Base-by-base conservation (phyloP, 2,329 filamentous ascomycete genomes). In the Cladosporium sp. region DNA sequence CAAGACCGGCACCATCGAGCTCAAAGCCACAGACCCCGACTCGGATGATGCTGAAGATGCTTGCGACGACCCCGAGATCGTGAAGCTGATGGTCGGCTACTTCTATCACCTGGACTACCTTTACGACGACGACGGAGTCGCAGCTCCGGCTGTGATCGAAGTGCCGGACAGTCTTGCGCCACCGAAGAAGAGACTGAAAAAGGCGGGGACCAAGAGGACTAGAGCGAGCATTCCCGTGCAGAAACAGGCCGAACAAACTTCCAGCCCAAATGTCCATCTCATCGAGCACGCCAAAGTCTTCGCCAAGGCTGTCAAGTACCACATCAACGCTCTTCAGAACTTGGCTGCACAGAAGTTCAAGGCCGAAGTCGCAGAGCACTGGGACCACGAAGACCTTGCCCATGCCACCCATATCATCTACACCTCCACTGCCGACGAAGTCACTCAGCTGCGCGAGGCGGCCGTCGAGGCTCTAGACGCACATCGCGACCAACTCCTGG, bases 271-370 rank as follows among this genome's bases (percentile, higher is more conserved):
- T 21, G 28, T 56, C 2, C 25, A 32, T 32, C 32, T 63, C 5
- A 46, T 63, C 18, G 32, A 74, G 32, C 79, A 81, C 65, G 77
- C 78, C 54, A 78, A 77, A 65, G 75, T 81, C 34, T 81, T 80
- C 69, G 78, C 79, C 21, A 76, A 79, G 46, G 79, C 79, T 25
- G 78, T 80, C 69, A 81, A 80, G 76, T 70, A 68, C 65, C 77
- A 75, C 51, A 76, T 81, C 56, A 64, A 71, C 16, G 77, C 76
- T 58, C 73, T 81, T n/a, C 78, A 79, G 66, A 67, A 72, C 3
- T 75, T 81, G 30, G 74, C 79, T 28, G 71, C 73, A 25, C 72
- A 71, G 46, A 81, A 80, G 66, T 80, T 79, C 66, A 70, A 73
- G n/a, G 66, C 72, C 21, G 76, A 79, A 57, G 65, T 79, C 23